A percentile compares a stretch with the other conserved stretches of the same genome.
phyloP scores from a whole-genome alignment of 176 grass and related monocot species.

The Oryza punctata region DNA sequence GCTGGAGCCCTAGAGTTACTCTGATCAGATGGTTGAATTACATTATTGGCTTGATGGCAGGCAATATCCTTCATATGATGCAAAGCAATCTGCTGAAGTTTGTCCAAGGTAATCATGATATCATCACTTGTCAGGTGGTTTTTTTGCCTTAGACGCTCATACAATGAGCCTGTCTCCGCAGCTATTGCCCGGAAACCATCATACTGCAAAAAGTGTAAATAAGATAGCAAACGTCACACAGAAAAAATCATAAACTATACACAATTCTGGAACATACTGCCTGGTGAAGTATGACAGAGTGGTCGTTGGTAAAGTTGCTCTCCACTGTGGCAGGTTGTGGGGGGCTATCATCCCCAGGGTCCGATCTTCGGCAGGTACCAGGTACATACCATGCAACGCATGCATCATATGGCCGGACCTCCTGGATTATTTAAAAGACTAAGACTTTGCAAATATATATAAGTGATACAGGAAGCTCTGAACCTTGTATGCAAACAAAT shows the following conservation, averaged over 20 bases:
- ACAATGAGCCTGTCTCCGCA: constrained; percentile 9
- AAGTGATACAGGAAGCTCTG: background rate
- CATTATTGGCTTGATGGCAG: background rate
- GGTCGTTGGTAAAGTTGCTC: constrained; percentile 22
- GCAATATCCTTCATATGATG: constrained; percentile 31
- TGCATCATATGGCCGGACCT: constrained; percentile 22
- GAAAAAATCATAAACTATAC: background rate
- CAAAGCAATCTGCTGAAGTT: constrained; percentile 29
- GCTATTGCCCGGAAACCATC: constrained; percentile 21
- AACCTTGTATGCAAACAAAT: background rate
- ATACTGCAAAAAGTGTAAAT: constrained; percentile 29
- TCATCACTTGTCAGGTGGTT: constrained; percentile 8
- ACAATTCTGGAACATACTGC: constrained; percentile 27
- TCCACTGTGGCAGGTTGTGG: background rate
- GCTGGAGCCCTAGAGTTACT: constrained; percentile 21
- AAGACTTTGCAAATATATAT: background rate
- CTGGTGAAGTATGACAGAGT: background rate
- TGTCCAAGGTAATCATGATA: constrained; percentile 32
- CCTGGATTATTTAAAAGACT: constrained; percentile 13
- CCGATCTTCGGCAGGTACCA: background rate
- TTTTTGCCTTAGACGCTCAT: background rate
- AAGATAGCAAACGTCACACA: background rate
- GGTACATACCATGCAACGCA: constrained; percentile 12
- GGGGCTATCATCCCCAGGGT: background rate
- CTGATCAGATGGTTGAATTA: constrained; percentile 16